A percentile compares a stretch with the other conserved stretches of the same genome.
phyloP scores from a whole-genome alignment of 345 rosid genomes.

The Aquilaria yunnanensis region DNA sequence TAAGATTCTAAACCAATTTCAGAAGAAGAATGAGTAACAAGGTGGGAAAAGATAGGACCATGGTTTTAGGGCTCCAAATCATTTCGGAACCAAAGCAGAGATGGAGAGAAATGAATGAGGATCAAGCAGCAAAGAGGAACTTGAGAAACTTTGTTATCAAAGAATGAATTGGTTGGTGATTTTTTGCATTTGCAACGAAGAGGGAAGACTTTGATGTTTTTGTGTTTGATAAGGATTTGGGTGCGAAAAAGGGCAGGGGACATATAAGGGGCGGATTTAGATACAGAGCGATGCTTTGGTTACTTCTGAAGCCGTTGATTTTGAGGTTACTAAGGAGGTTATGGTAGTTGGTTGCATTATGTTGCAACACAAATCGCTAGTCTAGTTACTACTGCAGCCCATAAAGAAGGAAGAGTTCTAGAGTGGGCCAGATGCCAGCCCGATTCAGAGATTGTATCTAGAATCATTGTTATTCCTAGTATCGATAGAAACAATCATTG shows the following conservation, averaged over 20 bases:
- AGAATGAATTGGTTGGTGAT: conserved; percentile 85
- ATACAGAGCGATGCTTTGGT: conserved; percentile 94
- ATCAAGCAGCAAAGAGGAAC: conserved; percentile 31
- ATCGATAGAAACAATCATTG: too few species aligned
- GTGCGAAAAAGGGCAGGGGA: conserved; percentile 96
- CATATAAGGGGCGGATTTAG: conserved; percentile 96
- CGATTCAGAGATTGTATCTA: too few species aligned
- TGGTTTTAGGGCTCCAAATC: conserved; percentile 23
- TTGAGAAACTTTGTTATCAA: conserved; percentile 71
- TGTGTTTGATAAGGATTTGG: conserved; percentile 85
- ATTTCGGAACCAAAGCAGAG: conserved; percentile 5
- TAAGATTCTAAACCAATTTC: conserved; percentile 18
- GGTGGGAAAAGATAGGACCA: conserved; percentile 26
- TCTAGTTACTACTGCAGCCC: too few species aligned
- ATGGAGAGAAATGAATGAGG: conserved; percentile 9
- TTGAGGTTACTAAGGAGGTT: conserved; percentile 76
- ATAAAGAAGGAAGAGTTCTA: too few species aligned
- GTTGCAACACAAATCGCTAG: too few species aligned
- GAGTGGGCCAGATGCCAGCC: too few species aligned
- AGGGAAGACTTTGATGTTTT: conserved; percentile 79
- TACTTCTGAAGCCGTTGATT: conserved; percentile 89
- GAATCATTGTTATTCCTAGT: too few species aligned
- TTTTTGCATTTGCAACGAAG: conserved; percentile 82
- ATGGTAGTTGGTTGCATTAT: conserved; percentile 77
- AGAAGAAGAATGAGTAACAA: conserved; percentile 23